Evolutionary conservation across 2,329 filamentous ascomycete genomes (phyloP).

Genomic region (Trichophyton benhamiae): DNA sequence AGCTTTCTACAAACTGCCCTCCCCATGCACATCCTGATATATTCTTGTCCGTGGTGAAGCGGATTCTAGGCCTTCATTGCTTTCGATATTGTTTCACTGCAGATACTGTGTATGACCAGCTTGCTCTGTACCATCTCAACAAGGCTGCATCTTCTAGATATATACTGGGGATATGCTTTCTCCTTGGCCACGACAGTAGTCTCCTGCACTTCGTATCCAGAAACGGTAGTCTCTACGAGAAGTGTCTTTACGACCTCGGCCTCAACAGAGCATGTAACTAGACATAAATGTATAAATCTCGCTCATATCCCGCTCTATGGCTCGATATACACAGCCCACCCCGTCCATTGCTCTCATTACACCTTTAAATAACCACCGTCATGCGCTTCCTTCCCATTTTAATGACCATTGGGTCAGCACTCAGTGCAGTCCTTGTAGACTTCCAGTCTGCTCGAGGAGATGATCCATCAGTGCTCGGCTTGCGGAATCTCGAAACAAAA

Average conservation of each 20-base stretch:
- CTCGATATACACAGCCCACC: background rate
- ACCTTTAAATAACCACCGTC: background rate
- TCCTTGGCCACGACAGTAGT: background rate
- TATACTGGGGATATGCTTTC: background rate
- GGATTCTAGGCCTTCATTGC: background rate
- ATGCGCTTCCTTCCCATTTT: conserved; percentile 8
- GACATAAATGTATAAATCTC: background rate
- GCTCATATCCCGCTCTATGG: background rate
- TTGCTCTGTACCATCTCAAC: background rate
- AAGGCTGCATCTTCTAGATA: background rate
- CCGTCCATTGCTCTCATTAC: background rate
- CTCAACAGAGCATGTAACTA: too few relatives aligned
- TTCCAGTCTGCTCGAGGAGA: conserved; percentile 9
- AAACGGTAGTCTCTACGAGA: background rate
- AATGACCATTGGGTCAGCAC: background rate
- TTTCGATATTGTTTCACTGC: background rate
- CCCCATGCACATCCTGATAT: background rate
- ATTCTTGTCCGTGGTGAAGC: background rate
- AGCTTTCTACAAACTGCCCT: too few relatives aligned
- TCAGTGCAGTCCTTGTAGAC: conserved; percentile 8
- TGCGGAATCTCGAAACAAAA: conserved; percentile 9
- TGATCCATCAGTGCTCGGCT: conserved; percentile 8
- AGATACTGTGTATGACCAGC: background rate
- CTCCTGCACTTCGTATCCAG: background rate
- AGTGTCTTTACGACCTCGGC: background rate